phyloP scores from a whole-genome alignment of 2,329 filamentous ascomycete genomes.

The Cercospora zeae-maydis region DNA sequence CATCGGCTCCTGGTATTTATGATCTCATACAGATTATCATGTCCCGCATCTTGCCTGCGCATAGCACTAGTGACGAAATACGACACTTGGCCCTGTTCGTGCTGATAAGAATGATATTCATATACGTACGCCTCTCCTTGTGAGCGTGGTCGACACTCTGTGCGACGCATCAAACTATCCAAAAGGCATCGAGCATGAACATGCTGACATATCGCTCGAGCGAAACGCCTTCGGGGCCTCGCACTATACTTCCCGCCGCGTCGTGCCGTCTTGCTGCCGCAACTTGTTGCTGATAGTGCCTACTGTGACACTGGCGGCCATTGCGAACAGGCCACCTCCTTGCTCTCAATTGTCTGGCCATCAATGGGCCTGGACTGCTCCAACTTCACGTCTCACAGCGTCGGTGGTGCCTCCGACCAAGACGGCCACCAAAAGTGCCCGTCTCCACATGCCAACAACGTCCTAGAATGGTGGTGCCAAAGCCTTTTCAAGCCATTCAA shows the following conservation, averaged over 20 bases:
- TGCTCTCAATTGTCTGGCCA: background rate
- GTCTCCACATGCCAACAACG: background rate
- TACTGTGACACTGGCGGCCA: background rate
- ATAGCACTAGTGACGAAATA: background rate
- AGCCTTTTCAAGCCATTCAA: background rate
- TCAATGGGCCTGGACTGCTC: background rate
- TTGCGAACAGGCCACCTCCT: background rate
- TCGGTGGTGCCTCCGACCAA: background rate
- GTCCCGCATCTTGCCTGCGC: background rate
- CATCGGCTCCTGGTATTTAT: background rate
- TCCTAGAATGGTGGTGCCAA: background rate
- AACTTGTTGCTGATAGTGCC: slow-evolving; percentile 8
- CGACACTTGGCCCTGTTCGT: background rate
- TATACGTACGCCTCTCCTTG: background rate
- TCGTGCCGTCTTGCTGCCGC: slow-evolving; percentile 12
- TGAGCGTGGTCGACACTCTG: background rate
- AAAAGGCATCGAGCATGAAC: background rate
- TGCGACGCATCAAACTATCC: background rate
- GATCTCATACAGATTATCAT: background rate
- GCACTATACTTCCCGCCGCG: background rate
- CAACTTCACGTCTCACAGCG: background rate
- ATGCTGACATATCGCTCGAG: background rate
- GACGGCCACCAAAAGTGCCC: background rate
- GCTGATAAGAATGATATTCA: background rate
- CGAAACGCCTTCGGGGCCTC: background rate